Conservation (phyloP, 2,329 filamentous ascomycete genomes). For the Chrysoporthe deuterocubensis region DNA sequence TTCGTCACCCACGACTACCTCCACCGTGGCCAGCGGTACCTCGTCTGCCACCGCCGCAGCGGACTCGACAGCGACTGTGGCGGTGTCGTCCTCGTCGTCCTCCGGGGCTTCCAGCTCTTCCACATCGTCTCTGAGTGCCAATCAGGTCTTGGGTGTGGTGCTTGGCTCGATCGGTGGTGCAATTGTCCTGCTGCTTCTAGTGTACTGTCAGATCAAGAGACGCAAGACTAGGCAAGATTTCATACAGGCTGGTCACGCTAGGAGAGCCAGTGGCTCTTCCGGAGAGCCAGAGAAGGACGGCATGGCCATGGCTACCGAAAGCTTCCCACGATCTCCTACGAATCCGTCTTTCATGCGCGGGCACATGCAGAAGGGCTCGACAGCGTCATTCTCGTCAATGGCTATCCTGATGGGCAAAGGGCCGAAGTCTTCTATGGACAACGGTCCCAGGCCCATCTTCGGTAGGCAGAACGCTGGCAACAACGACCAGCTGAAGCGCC, state of each 20-base stretch:
- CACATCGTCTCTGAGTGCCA: slow-evolving; percentile 43
- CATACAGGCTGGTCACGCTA: slow-evolving; percentile 50
- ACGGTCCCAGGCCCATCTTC: slow-evolving; percentile 11
- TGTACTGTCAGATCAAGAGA: slow-evolving; percentile 71
- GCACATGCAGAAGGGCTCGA: slow-evolving; percentile 57
- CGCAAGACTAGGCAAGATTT: slow-evolving; percentile 60
- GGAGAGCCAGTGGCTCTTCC: slow-evolving; percentile 47
- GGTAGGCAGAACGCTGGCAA: not conserved
- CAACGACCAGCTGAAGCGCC: slow-evolving; percentile 65
- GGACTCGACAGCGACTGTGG: slow-evolving; percentile 33
- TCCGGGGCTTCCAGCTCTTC: slow-evolving; percentile 20
- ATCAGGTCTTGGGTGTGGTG: slow-evolving; percentile 76
- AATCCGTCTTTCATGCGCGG: slow-evolving; percentile 49
- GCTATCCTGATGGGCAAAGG: slow-evolving; percentile 68
- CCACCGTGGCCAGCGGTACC: slow-evolving; percentile 38
- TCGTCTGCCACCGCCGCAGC: slow-evolving; percentile 34
- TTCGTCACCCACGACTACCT: slow-evolving; percentile 31
- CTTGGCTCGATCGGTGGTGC: slow-evolving; percentile 81
- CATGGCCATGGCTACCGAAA: slow-evolving; percentile 48
- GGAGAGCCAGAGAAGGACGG: slow-evolving; percentile 59
- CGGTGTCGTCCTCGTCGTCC: slow-evolving; percentile 33
- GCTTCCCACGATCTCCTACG: slow-evolving; percentile 40
- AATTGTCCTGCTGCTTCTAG: slow-evolving; percentile 68
- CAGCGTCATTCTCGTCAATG: slow-evolving; percentile 65
- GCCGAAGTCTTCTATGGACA: slow-evolving; percentile 19